These are phyloP conservation scores for Starmerella bacillaris DNA, from an alignment of 805 yeast species.

Conservation along the genomic window DNA sequence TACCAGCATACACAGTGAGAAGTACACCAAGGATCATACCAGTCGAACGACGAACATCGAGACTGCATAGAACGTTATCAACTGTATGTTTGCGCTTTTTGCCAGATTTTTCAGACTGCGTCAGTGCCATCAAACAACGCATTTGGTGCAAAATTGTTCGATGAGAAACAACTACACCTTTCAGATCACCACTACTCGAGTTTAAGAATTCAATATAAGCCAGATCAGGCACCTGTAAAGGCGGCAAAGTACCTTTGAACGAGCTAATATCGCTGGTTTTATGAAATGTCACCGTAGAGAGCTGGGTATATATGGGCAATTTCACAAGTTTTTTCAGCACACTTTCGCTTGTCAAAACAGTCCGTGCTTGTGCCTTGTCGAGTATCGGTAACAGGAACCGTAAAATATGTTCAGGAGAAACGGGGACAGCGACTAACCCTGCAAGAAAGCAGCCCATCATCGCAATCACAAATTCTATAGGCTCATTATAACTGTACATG, in stretches of 20 bases:
- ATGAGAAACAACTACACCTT: slow-evolving; percentile 89
- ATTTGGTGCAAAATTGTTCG: slow-evolving; percentile 76
- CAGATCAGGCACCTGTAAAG: slow-evolving; percentile 57
- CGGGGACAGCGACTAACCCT: slow-evolving; percentile 87
- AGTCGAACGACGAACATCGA: slow-evolving; percentile 61
- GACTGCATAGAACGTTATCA: slow-evolving; percentile 39
- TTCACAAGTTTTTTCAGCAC: slow-evolving; percentile 61
- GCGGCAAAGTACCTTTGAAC: slow-evolving; percentile 44
- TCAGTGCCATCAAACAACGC: slow-evolving; percentile 50
- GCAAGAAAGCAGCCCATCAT: slow-evolving; percentile 82
- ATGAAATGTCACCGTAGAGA: slow-evolving; percentile 34
- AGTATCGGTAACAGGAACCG: slow-evolving; percentile 23
- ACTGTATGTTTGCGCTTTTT: slow-evolving; percentile 13
- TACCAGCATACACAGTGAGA: slow-evolving; percentile 71
- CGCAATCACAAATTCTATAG: slow-evolving; percentile 71
- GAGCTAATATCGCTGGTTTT: slow-evolving; percentile 76
- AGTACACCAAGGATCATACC: slow-evolving; percentile 72
- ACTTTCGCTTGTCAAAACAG: slow-evolving; percentile 64
- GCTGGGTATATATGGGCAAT: slow-evolving; percentile 4
- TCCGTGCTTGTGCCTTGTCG: slow-evolving; percentile 53
- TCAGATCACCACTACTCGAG: slow-evolving; percentile 73
- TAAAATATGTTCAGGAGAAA: slow-evolving; percentile 42
- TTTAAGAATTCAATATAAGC: slow-evolving; percentile 88
- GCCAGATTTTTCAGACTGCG: slow-evolving; percentile 27
- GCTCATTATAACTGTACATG: slow-evolving; percentile 67